Evolutionary conservation across 257 asterid genomes (phyloP), one percentile per base, ranked within the genome.

Genomic region (Lycium barbarum): DNA sequence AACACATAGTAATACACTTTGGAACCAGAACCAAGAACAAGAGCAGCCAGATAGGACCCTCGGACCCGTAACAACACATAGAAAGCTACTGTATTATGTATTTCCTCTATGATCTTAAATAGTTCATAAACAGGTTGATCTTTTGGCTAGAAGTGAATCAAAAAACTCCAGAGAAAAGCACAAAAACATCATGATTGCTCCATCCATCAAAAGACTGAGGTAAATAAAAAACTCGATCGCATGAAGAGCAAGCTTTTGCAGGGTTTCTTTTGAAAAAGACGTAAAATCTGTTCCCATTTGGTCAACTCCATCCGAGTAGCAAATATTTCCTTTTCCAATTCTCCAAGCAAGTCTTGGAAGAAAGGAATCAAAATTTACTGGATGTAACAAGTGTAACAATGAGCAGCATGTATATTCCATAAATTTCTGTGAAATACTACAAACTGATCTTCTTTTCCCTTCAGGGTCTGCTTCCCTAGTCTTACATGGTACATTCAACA

Each of bases 181-280:
- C 14, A 76, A 51, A 76, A 59, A 18, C 26, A 59, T 7, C 33
- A 7, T 7, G 18, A 76, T 26, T 51, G 65, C 15, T 22, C 81
- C 65, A 53, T 53, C 82, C 65, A 14, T 76, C 82, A 76, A 76
- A 76, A 76, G 63, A 76, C 13, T 76, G 81, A 76, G 81, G 63
- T 76, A 59, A 51, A 53, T 76, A 55, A 76, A 26, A 51, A 51
- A 53, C 36, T 51, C 4, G 63, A 26, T 53, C 18, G 3, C 63
- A 76, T 76, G 82, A 54, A 51, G 47, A 51, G 43, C 55, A 9
- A 43, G 35, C 0, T 71, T 43, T 13, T 76, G 63, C 26, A 51
- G 22, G 47, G 22, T 1, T 26, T 76, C 47, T 51, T 76, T 76
- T 26, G 26, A 76, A 74, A 4, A 74, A 26, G 82, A 26, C 14